Evolutionary conservation across 2,329 filamentous ascomycete genomes (phyloP), one percentile per base, ranked within the genome.

Genomic region (Ophiocordyceps polyrhachis-furcata): DNA sequence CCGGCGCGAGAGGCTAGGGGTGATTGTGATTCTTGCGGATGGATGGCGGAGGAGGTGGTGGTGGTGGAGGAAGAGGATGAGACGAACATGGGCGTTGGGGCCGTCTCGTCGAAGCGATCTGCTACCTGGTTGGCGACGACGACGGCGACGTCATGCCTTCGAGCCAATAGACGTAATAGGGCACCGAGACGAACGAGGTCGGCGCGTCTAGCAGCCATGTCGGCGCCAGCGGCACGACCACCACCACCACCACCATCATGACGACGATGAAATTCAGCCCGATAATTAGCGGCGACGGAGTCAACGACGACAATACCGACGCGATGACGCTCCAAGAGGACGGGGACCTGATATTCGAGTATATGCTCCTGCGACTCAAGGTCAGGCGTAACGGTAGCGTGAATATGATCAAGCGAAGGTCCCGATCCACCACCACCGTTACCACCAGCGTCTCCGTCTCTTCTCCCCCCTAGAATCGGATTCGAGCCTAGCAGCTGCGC

Each of bases 301-400:
- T 98, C 91, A 29, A 98, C 65, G 14, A 96, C 73, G 1, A 98
- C 64, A 1, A 98, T 72, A 2, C 89, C 86, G 44, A 94, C 70
- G 49, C 80, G 72, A 59, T 85, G 78, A 42, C 83, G 76, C 50
- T 74, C 67, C 19, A 94, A 76, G 25, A 87, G 79, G 17, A 94
- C 81, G 1, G 91, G 91, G 6, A 96, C 79, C 60, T 98, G 91
- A 62, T 85, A 96, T 50, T 79, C 79, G 23, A 96, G 69, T 56
- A 98, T 94, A 62, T 96, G 89, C 48, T 96, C 89, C 62, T 98
- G 91, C 0, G 83, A 81, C 62, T 96, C 91, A 46, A 96, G 77
- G 58, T 96, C 88, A 29, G 85, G 83, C 11, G 85, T 87, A 43
- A 81, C 78, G 51, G 91, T 83, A 58, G 81, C 84, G 53, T 87